Percentiles rank a stretch among this genome's conserved stretches.
Evolutionary conservation across 2,329 filamentous ascomycete species (phyloP).

Genomic region (Didymella pomorum): DNA sequence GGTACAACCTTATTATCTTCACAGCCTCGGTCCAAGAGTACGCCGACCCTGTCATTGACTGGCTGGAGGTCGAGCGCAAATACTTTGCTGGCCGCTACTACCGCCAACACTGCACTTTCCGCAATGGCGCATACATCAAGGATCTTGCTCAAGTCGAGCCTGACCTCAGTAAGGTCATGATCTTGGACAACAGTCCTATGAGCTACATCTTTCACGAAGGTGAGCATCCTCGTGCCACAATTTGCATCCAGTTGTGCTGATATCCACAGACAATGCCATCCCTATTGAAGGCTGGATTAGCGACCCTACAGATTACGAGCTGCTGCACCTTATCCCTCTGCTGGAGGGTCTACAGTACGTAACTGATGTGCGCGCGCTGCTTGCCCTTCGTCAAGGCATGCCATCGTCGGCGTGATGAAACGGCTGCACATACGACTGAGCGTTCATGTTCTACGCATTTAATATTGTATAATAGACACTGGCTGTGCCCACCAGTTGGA

Average conservation of each 20-base stretch:
- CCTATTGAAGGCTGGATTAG: constrained; percentile 99
- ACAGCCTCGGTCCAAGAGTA: constrained; percentile 98
- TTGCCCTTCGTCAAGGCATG: constrained; percentile 89
- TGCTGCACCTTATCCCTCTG: constrained; percentile 90
- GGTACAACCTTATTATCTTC: constrained; percentile 97
- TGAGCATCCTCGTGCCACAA: constrained; percentile 52
- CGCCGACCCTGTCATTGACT: constrained; percentile 97
- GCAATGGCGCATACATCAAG: constrained; percentile 97
- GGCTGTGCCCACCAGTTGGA: constrained; percentile 19
- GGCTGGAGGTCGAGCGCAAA: constrained; percentile 95
- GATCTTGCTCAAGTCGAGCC: constrained; percentile 95
- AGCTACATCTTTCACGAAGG: constrained; percentile 99
- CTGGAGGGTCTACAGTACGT: constrained; percentile 96
- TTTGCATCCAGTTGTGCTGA: no score
- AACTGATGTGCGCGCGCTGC: constrained; percentile 89
- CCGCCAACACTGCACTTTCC: constrained; percentile 93
- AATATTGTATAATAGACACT: constrained; percentile 23
- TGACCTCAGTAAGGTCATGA: constrained; percentile 97
- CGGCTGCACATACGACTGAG: constrained; percentile 12
- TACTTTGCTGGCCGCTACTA: constrained; percentile 96
- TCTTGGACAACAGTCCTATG: constrained; percentile 96
- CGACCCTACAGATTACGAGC: constrained; percentile 94
- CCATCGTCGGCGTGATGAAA: constrained; percentile 42
- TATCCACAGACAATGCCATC: constrained; percentile 85
- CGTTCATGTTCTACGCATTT: constrained; percentile 20